Evolutionary conservation across 2,329 filamentous ascomycete genomes (phyloP).

Genomic region (Penicillium sp.): DNA sequence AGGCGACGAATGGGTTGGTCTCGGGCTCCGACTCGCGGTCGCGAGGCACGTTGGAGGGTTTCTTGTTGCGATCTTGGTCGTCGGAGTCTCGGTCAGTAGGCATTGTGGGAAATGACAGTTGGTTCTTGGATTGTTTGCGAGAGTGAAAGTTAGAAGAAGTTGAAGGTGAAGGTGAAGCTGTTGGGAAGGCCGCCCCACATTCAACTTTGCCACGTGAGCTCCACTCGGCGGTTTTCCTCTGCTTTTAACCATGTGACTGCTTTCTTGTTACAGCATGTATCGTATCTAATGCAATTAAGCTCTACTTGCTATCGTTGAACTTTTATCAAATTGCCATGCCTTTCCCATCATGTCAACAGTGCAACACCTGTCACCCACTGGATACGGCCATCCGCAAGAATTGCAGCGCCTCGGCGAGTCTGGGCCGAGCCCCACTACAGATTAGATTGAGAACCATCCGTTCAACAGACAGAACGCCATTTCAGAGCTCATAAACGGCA

Average conservation of each 20-base stretch:
- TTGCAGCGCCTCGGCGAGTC: constrained; percentile 8
- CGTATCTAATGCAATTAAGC: not conserved
- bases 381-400: constrained; percentile 1
- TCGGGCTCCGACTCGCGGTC: constrained; percentile 36
- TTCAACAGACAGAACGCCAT: not conserved
- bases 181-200: constrained; percentile 34
- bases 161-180: constrained; percentile 32
- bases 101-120: constrained; percentile 5
- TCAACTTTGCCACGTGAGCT: constrained; percentile 34
- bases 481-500: not conserved
- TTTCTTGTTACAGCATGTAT: not conserved
- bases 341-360: not conserved
- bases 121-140: not conserved
- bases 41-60: constrained; percentile 16
- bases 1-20: constrained; percentile 59
- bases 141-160: constrained; percentile 13
- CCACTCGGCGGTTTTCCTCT: constrained; percentile 9
- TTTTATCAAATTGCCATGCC: not conserved
- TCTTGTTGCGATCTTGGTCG: constrained; percentile 22
- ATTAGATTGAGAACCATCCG: constrained; percentile 13
- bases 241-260: not conserved
- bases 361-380: not conserved
- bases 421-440: constrained; percentile 15
- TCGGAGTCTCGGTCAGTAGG: constrained; percentile 28
- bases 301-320: not conserved